Evolutionary conservation across 441 rosid genomes (phyloP).

Genomic region (Populus tomentosa): DNA sequence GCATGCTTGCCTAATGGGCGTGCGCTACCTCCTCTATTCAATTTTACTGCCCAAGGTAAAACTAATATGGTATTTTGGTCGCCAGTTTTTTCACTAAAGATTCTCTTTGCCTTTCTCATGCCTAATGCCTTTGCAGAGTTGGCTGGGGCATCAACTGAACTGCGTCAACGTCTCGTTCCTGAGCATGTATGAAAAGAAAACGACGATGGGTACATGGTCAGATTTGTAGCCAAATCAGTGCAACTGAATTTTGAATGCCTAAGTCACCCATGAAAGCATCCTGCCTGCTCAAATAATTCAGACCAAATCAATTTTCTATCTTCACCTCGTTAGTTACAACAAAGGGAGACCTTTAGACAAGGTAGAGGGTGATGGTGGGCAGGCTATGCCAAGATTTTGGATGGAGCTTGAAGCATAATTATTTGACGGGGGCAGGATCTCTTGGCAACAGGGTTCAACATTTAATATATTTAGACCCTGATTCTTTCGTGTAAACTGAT

Average conservation of each 20-base stretch:
- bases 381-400: neutral
- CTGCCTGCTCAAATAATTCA: neutral
- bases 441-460: slow-evolving; percentile 12
- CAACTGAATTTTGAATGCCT: slow-evolving; percentile 21
- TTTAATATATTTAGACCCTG: slow-evolving; percentile 13
- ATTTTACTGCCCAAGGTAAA: slow-evolving; percentile 68
- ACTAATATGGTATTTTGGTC: neutral
- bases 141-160: slow-evolving; percentile 71
- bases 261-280: slow-evolving; percentile 12
- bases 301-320: slow-evolving; percentile 1
- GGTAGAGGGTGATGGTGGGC: slow-evolving; percentile 19
- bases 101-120: slow-evolving; percentile 8
- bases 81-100: neutral
- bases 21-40: slow-evolving; percentile 64
- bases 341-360: slow-evolving; percentile 4
- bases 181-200: slow-evolving; percentile 39
- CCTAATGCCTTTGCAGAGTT: slow-evolving; percentile 48
- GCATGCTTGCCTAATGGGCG: slow-evolving; percentile 66
- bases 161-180: slow-evolving; percentile 66
- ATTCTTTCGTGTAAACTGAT: too few relatives aligned
- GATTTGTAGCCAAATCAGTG: slow-evolving; percentile 29
- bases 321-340: slow-evolving; percentile 6
- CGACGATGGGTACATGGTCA: slow-evolving; percentile 1
- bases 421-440: neutral
- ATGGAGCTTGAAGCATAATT: neutral